A percentile compares a stretch with the other conserved stretches of the same genome.
These are phyloP conservation scores for Lipomyces japonicus DNA, from an alignment of 805 yeast genomes.

Conservation along the genomic window DNA sequence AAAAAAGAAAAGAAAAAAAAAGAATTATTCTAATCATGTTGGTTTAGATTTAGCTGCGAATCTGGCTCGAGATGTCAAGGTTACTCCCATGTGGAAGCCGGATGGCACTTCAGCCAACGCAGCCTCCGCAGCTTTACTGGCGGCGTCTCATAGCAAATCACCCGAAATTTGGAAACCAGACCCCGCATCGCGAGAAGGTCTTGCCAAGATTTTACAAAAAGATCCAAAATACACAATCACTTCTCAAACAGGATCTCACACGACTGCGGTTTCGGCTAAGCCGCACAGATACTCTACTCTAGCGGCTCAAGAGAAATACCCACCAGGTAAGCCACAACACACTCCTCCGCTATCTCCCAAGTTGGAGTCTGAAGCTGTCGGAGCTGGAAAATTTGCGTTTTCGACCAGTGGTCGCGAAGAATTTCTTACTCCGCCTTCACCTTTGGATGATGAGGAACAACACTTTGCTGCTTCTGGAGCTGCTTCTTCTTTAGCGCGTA, in stretches of 20 bases:
- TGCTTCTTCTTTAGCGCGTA: background rate
- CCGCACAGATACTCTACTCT: constrained; percentile 1
- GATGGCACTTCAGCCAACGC: constrained; percentile 29
- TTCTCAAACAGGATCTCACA: constrained; percentile 12
- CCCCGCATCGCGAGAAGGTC: constrained; percentile 53
- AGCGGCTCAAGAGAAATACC: background rate
- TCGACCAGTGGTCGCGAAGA: constrained; percentile 4
- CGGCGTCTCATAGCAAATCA: constrained; percentile 32
- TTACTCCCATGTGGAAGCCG: constrained; percentile 18
- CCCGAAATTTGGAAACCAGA: constrained; percentile 41
- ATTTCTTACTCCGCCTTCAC: constrained; percentile 11
- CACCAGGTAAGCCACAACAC: background rate
- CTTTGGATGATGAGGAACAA: background rate
- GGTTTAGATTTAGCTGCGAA: constrained; percentile 15
- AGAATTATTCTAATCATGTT: background rate
- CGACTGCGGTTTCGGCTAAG: constrained; percentile 2
- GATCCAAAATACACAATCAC: constrained; percentile 44
- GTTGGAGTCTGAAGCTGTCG: constrained; percentile 17
- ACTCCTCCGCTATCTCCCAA: constrained; percentile 12
- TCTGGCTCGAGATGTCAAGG: constrained; percentile 10
- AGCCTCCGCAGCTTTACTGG: constrained; percentile 40
- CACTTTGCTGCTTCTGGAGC: background rate
- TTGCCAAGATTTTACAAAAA: constrained; percentile 48
- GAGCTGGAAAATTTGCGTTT: constrained; percentile 15
- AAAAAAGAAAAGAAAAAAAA: constrained; percentile 12